Evolutionary conservation across 345 rosid genomes (phyloP).

Genomic region (Eucalyptus coolabah): DNA sequence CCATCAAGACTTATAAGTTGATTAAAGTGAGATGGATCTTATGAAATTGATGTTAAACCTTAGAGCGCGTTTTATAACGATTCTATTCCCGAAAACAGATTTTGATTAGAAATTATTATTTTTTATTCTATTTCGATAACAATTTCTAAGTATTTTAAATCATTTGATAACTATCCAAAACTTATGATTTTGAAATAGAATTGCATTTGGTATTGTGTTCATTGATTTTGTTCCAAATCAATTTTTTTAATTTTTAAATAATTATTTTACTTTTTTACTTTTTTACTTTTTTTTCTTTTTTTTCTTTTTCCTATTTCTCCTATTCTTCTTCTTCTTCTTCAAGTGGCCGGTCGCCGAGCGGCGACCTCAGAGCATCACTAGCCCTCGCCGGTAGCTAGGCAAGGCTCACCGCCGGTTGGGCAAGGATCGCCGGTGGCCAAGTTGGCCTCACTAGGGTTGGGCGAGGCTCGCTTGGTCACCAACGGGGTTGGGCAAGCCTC

Average conservation of each 20-base stretch:
- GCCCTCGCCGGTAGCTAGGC: too few relatives aligned
- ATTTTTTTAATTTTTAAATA: too few relatives aligned
- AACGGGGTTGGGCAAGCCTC: too few relatives aligned
- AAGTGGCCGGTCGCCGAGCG: too few relatives aligned
- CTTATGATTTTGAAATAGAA: rapidly evolving
- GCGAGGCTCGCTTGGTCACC: too few relatives aligned
- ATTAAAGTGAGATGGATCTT: background rate
- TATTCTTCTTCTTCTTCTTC: too few relatives aligned
- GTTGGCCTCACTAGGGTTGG: too few relatives aligned
- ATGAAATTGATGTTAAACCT: background rate
- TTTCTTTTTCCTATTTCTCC: too few relatives aligned
- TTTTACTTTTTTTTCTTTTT: too few relatives aligned
- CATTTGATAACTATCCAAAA: rapidly evolving
- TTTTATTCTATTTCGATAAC: rapidly evolving
- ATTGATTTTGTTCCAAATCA: too few relatives aligned
- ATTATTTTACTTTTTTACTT: too few relatives aligned
- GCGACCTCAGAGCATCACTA: rapidly evolving
- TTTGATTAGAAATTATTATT: rapidly evolving
- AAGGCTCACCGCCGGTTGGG: rapidly evolving
- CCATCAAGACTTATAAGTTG: background rate
- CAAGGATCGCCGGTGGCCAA: too few relatives aligned
- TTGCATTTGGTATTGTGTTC: rapidly evolving
- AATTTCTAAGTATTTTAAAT: rapidly evolving
- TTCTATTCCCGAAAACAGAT: rapidly evolving
- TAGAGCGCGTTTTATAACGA: rapidly evolving